These are phyloP conservation scores for Calonectria pseudoreteaudii DNA, from an alignment of 2,329 filamentous ascomycete species.

Conservation along the genomic window DNA sequence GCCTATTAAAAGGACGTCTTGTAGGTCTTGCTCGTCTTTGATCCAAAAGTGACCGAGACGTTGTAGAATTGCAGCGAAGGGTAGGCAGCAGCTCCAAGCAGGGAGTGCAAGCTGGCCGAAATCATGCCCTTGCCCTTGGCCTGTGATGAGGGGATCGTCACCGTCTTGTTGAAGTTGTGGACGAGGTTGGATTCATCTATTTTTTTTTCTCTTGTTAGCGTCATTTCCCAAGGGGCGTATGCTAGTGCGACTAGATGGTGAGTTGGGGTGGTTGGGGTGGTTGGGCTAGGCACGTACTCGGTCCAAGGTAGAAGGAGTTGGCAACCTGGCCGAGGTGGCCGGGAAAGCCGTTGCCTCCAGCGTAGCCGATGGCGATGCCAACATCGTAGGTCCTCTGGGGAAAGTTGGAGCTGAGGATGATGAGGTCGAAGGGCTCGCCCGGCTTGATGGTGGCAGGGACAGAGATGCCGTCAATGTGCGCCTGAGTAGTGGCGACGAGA, in stretches of 20 bases:
- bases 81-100: constrained; percentile 40
- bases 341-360: constrained; percentile 37
- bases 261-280: too few relatives aligned
- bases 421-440: constrained; percentile 51
- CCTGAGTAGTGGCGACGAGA: constrained; percentile 44
- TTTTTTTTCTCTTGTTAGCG: constrained; percentile 1
- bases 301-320: constrained; percentile 52
- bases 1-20: background rate
- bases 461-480: constrained; percentile 57
- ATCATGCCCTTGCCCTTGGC: constrained; percentile 39
- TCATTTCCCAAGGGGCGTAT: background rate
- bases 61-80: constrained; percentile 42
- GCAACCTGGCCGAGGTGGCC: constrained; percentile 46
- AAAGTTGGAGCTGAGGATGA: constrained; percentile 55
- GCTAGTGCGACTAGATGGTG: background rate
- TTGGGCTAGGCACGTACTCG: constrained; percentile 40
- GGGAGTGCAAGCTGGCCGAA: constrained; percentile 42
- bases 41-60: constrained; percentile 38
- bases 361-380: constrained; percentile 56
- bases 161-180: constrained; percentile 39
- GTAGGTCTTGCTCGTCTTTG: constrained; percentile 42
- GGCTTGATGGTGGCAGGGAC: constrained; percentile 55
- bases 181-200: constrained; percentile 40
- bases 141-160: constrained; percentile 40
- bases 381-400: constrained; percentile 59